Base-by-base conservation (phyloP, 1,284 basidiomycete species). In the Trametes polyzona region DNA sequence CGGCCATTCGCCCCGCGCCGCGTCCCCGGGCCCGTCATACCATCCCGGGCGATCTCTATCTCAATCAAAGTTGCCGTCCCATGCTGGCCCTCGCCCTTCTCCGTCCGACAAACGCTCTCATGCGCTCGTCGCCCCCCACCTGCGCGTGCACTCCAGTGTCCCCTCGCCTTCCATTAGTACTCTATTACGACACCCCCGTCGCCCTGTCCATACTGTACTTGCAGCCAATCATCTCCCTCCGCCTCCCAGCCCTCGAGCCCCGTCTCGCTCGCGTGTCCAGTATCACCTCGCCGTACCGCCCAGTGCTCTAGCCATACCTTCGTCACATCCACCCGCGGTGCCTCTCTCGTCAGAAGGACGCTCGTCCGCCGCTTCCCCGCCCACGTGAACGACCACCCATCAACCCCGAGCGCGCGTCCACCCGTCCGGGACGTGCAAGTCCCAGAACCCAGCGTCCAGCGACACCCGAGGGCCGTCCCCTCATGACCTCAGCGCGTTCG, bases 41-140 rank as follows among this genome's bases (percentile, higher is more conserved):
- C 58, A 26, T 57, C 30, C 35, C 37, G 11, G 52, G 59, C 54
- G 27, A 58, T 53, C 58, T 19, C 62, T 50, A 29, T 58, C 62
- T 64, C 62, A 64, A 64, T 64, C 63, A 65, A 47, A 52, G 54
- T 62, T 62, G 27, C 43, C 52, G 44, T 41, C 53, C 44, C 52
- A 52, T 57, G 59, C 50, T 21, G 55, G 17, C 33, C 30, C 40
- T 44, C 37, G 7, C 30, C 52, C 55, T 63, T 58, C 50, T 17
- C 50, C 47, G 49, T 59, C 47, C 54, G 50, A 55, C 60, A 52
- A 51, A 48, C 58, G 46, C 49, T 39, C 40, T 35, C 47, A 40
- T 39, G 36, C 24, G 36, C 50, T 17, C 51, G 27, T 23, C 27
- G 37, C 10, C 12, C 35, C 43, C 23, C 33, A 47, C 43, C 17